Evolutionary conservation across 495 filamentous ascomycete genomes (phyloP).

Genomic region (Neurospora africana): DNA sequence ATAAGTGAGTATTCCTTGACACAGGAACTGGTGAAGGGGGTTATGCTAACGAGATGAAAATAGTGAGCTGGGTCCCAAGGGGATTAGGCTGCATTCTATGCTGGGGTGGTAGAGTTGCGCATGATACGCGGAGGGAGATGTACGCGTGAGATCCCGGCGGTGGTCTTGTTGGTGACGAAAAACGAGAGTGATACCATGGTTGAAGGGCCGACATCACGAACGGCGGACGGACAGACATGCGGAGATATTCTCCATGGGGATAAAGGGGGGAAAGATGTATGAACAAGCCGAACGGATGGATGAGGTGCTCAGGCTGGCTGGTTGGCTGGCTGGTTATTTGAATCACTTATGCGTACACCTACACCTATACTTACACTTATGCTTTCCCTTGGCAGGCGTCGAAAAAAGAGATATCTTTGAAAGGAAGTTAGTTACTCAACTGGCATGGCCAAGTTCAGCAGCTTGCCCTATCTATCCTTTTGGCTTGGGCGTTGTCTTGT

Average conservation of each 20-base stretch:
- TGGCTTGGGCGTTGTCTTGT: too few species aligned
- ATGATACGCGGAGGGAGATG: too few species aligned
- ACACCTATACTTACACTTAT: neutral
- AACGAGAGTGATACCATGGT: neutral
- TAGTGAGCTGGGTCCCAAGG: constrained; percentile 35
- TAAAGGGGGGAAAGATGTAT: neutral
- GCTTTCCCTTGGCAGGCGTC: neutral
- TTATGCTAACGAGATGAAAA: neutral
- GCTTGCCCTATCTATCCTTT: too few species aligned
- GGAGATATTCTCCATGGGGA: neutral
- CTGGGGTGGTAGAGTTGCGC: constrained; percentile 12
- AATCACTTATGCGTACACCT: neutral
- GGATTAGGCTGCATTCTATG: constrained; percentile 32
- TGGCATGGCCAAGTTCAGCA: too few species aligned
- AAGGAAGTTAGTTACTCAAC: too few species aligned
- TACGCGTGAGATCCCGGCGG: neutral
- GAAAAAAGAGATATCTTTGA: neutral
- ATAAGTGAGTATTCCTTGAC: constrained; percentile 30
- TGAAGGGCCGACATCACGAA: neutral
- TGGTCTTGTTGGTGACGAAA: neutral
- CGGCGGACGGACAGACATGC: neutral
- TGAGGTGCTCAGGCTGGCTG: neutral
- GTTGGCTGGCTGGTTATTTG: neutral
- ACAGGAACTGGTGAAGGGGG: too few species aligned
- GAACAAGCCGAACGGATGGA: neutral